phyloP scores from a whole-genome alignment of 345 rosid genomes.

The Citrus glauca region DNA sequence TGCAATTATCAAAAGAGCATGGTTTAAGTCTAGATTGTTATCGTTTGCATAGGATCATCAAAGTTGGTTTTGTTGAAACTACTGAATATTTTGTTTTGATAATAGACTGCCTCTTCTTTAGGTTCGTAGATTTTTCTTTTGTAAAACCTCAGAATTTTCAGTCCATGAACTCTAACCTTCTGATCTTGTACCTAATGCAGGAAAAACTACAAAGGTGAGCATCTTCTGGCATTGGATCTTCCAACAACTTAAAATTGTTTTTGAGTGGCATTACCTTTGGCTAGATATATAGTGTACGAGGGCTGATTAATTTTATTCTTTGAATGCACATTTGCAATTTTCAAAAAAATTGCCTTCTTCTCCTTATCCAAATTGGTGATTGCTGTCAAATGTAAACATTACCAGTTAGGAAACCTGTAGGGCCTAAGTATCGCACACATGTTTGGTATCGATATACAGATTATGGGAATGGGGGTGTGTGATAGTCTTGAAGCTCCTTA shows the following conservation, averaged over 20 bases:
- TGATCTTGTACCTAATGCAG: conserved; percentile 35
- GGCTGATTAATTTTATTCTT: background rate
- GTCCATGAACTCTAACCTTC: conserved; percentile 19
- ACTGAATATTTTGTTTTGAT: background rate
- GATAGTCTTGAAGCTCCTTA: background rate
- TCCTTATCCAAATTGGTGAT: background rate
- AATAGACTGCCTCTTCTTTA: background rate
- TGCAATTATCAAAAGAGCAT: background rate
- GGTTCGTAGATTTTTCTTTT: conserved; percentile 10
- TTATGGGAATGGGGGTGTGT: background rate
- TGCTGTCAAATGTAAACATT: background rate
- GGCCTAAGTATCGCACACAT: background rate
- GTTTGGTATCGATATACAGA: background rate
- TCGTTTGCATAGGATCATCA: background rate
- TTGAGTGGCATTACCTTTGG: background rate
- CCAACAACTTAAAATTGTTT: background rate
- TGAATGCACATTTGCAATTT: background rate
- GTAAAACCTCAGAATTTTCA: conserved; percentile 10
- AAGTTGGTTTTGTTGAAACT: background rate
- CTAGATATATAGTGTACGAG: background rate
- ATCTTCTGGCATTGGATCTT: background rate
- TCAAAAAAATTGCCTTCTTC: background rate
- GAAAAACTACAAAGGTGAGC: conserved; percentile 60
- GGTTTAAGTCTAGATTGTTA: background rate
- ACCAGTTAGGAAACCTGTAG: background rate